phyloP scores from a whole-genome alignment of 164 flowering plant species.

The Aristolochia contorta region DNA sequence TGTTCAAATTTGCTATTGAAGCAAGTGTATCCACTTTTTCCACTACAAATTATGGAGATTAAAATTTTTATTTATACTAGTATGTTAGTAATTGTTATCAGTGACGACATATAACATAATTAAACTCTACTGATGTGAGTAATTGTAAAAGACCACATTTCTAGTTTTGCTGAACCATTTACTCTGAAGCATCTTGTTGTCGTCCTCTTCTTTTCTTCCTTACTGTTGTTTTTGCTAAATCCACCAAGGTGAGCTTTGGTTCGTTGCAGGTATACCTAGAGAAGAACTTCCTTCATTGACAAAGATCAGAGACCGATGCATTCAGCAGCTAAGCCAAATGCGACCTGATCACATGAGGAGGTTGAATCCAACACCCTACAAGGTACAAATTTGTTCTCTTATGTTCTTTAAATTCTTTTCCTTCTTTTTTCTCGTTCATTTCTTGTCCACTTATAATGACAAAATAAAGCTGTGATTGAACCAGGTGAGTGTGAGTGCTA shows the following conservation, averaged over 20 bases:
- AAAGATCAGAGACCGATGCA: slow-evolving; percentile 65
- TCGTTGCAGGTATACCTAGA: slow-evolving; percentile 44
- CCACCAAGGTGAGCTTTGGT: neutral
- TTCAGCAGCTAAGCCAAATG: slow-evolving; percentile 80
- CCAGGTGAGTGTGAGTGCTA: slow-evolving; percentile 97
- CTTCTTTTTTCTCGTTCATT: neutral
- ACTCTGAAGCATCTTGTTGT: neutral
- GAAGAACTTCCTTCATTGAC: slow-evolving; percentile 55
- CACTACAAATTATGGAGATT: too few relatives aligned
- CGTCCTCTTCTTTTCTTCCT: neutral
- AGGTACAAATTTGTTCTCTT: slow-evolving; percentile 31
- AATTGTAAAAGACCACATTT: neutral
- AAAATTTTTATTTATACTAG: too few relatives aligned
- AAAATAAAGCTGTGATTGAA: neutral
- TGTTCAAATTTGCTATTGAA: too few relatives aligned
- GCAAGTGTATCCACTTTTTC: too few relatives aligned
- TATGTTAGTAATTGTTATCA: too few relatives aligned
- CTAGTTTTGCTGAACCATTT: too few relatives aligned
- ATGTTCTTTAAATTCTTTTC: neutral
- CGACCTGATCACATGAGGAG: slow-evolving; percentile 98
- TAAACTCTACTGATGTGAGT: neutral
- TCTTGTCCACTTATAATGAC: neutral
- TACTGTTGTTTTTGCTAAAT: too few relatives aligned
- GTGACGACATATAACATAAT: too few relatives aligned
- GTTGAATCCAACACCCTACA: slow-evolving; percentile 96